Evolutionary conservation across 164 flowering plant species (phyloP), one percentile per base, ranked within the genome.

Genomic region (Magnolia changhungtana): DNA sequence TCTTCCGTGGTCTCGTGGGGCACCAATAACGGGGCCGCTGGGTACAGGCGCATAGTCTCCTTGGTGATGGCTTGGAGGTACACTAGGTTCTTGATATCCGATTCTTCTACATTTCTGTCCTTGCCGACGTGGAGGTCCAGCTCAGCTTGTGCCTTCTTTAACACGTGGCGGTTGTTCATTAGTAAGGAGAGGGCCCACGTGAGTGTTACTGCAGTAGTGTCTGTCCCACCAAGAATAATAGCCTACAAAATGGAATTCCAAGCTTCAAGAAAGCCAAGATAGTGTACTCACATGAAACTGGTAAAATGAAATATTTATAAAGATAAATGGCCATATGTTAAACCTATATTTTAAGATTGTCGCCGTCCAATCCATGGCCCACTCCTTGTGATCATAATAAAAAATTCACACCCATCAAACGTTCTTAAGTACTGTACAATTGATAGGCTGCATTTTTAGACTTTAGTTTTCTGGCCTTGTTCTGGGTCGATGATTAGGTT

Each of bases 41-140:
- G 73, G 73, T 71, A 71, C 20, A 71, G 55, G 21, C 73, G 73
- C 58, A 71, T 71, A n/a, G 55, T 49, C 11, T 71, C 58, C 16
- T 71, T 71, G 19, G 11, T 0, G n/a, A 71, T 71, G 21, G 59
- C 59, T 49, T 49, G 73, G 23, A 71, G 24, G 58, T 49, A 71
- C 1, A 51, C 21, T 27, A 71, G 55, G 23, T 71, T 9, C 23
- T 71, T 16, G 10, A 52, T 52, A 14, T 52, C 59, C 1, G 59
- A 3, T 52, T 52, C 59, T 0, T 52, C 59, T 8, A 29, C 3
- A 31, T 85, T 29, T 1, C 78, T 81, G 13, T 68, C 71, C 71
- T 19, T 68, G 50, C 71, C 71, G 24, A 68, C 45, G 50, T 68
- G 71, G n/a, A 7, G 10, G 71, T 68, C 71, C 18, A 68, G 31